These are phyloP conservation scores for Quaeritorhiza haematococci DNA, from an alignment of 371 early-diverging fungal genomes.

Conservation along the genomic window DNA sequence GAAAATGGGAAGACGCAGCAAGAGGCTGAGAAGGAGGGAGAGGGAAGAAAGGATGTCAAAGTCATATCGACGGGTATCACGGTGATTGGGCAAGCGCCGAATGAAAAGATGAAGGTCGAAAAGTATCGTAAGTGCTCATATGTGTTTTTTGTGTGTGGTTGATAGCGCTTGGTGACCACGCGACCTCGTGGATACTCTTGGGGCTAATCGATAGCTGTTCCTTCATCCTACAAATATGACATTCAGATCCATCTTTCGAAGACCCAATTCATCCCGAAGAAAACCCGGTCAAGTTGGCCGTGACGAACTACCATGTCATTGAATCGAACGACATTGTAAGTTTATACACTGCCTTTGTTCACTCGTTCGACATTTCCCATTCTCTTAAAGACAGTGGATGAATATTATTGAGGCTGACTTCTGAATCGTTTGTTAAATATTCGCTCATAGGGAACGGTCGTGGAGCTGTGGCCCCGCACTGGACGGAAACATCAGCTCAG, in stretches of 20 bases:
- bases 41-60: too few species aligned
- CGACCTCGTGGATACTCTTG: conserved; percentile 8
- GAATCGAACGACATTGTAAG: conserved; percentile 9
- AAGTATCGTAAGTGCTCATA: conserved; percentile 27
- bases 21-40: background rate
- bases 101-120: conserved; percentile 22
- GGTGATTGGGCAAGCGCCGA: conserved; percentile 11
- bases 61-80: conserved; percentile 32
- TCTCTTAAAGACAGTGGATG: background rate
- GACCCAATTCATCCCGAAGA: conserved; percentile 6
- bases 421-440: conserved; percentile 11
- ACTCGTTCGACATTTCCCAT: background rate
- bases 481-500: conserved; percentile 81
- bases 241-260: conserved; percentile 3
- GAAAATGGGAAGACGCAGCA: conserved; percentile 8
- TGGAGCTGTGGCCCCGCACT: conserved; percentile 60
- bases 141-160: background rate
- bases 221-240: too few species aligned
- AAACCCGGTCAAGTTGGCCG: conserved; percentile 31
- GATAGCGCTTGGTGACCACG: conserved; percentile 1
- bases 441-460: conserved; percentile 21
- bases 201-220: background rate
- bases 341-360: too few species aligned
- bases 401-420: conserved; percentile 3
- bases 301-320: conserved; percentile 18